Evolutionary conservation across 306 rosid genomes (phyloP).

Genomic region (Astragalus glycyphyllos): DNA sequence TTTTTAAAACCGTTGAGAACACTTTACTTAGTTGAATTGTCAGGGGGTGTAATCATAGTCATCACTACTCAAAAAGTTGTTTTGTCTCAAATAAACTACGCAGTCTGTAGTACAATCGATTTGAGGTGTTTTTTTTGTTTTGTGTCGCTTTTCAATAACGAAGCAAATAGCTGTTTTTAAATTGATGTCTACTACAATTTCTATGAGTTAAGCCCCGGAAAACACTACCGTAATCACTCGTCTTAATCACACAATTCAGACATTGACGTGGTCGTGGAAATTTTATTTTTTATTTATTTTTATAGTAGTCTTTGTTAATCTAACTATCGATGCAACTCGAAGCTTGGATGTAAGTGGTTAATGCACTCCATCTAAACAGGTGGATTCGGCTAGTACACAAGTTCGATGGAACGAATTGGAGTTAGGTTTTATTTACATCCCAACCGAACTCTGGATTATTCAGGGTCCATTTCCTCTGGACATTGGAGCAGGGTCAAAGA

Average conservation of each 20-base stretch:
- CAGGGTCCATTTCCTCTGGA: no score
- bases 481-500: no score
- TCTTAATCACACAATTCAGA: background rate
- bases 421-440: no score
- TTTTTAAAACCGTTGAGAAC: slow-evolving; percentile 13
- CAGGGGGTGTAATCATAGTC: slow-evolving; percentile 36
- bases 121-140: background rate
- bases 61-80: slow-evolving; percentile 35
- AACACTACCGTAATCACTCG: slow-evolving; percentile 27
- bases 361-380: no score
- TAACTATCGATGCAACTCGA: no score
- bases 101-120: background rate
- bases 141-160: slow-evolving; percentile 34
- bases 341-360: no score
- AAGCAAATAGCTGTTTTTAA: slow-evolving; percentile 36
- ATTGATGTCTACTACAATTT: slow-evolving; percentile 10
- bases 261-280: no score
- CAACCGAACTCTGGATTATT: no score
- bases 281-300: no score
- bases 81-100: slow-evolving; percentile 32
- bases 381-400: no score
- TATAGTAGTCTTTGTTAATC: no score
- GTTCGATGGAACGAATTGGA: no score
- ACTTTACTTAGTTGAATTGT: slow-evolving; percentile 42
- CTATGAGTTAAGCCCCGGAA: slow-evolving; percentile 24